Percentiles rank a stretch among this genome's conserved stretches.
phyloP scores from a whole-genome alignment of 176 grass and related monocot species.

The Chrysopogon serrulatus region DNA sequence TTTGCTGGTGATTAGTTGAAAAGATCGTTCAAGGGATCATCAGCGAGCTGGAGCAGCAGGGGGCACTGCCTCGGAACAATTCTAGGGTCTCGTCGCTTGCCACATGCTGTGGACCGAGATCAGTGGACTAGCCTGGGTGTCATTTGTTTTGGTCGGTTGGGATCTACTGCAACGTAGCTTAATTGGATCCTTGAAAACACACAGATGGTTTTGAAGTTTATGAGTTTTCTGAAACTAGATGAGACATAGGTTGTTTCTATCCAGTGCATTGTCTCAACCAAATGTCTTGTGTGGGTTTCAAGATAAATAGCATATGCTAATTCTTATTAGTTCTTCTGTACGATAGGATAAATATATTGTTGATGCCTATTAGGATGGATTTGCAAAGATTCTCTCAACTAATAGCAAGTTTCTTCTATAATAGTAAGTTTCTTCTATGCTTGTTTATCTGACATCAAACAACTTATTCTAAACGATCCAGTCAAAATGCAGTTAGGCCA shows the following conservation, averaged over 20 bases:
- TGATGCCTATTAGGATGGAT: not conserved
- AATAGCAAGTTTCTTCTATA: too few relatives aligned
- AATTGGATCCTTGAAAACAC: not conserved
- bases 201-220: not conserved
- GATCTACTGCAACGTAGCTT: too few relatives aligned
- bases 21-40: constrained; percentile 99
- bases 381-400: not conserved
- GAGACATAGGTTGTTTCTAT: not conserved
- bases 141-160: not conserved
- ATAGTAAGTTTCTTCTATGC: not conserved
- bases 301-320: not conserved
- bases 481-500: not conserved
- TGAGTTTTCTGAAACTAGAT: constrained; percentile 19
- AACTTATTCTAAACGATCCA: not conserved
- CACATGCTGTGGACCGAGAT: constrained; percentile 95
- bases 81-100: constrained; percentile 98
- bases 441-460: not conserved
- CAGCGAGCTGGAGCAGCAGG: constrained; percentile 97
- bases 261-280: not conserved
- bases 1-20: not conserved
- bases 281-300: not conserved
- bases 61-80: constrained; percentile 87
- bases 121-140: constrained; percentile 11
- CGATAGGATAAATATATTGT: too few relatives aligned
- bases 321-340: not conserved